Percentiles rank a stretch among this genome's conserved stretches.
These are phyloP conservation scores for Bruguiera parviflora DNA, from an alignment of 345 rosid genomes.

Conservation along the genomic window DNA sequence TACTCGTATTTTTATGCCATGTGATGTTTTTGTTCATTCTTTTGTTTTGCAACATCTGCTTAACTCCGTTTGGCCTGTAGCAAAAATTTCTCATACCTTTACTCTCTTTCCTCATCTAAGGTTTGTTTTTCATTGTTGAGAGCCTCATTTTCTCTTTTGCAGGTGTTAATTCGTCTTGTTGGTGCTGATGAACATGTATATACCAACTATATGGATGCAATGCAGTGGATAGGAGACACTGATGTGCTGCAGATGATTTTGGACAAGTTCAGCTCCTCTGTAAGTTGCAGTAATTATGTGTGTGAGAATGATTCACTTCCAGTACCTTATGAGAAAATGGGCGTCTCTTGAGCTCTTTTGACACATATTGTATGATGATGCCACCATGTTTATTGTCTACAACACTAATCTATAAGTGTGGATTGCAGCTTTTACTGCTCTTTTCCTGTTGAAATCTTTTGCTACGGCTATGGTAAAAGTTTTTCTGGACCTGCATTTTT, in stretches of 20 bases:
- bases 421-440: background rate
- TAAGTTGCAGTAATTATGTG: constrained; percentile 36
- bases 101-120: too few relatives aligned
- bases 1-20: too few relatives aligned
- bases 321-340: background rate
- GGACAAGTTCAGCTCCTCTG: constrained; percentile 88
- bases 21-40: background rate
- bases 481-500: constrained; percentile 9
- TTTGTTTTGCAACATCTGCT: background rate
- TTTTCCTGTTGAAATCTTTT: background rate
- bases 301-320: background rate
- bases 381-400: background rate
- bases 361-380: constrained; percentile 1
- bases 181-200: constrained; percentile 92
- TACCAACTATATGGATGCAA: constrained; percentile 57
- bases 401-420: background rate
- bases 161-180: constrained; percentile 81
- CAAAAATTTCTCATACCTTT: background rate
- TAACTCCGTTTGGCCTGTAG: background rate
- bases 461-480: background rate
- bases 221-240: constrained; percentile 88
- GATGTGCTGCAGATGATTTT: constrained; percentile 87
- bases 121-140: background rate
- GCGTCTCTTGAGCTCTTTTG: background rate
- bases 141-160: constrained; percentile 21